Conservation (phyloP, 2,329 filamentous ascomycete species). For the Rasamsonia emersonii region DNA sequence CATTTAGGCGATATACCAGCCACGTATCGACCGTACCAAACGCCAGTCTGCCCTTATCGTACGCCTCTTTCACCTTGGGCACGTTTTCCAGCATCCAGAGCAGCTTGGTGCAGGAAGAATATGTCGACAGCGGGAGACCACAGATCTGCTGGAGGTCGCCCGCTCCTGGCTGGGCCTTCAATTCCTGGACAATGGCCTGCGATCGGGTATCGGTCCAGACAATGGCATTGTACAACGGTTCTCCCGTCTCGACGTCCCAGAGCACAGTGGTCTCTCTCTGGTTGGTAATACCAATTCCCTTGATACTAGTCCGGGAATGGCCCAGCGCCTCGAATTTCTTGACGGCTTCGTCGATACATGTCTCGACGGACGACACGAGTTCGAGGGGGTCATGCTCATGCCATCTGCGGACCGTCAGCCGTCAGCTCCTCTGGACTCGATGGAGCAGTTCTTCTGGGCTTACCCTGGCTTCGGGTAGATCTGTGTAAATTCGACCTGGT, state of each 20-base stretch:
- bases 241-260: slow-evolving; percentile 72
- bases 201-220: slow-evolving; percentile 87
- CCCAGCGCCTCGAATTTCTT: slow-evolving; percentile 60
- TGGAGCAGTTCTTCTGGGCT: slow-evolving; percentile 22
- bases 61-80: slow-evolving; percentile 61
- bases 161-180: slow-evolving; percentile 59
- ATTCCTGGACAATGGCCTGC: slow-evolving; percentile 61
- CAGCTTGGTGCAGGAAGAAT: slow-evolving; percentile 77
- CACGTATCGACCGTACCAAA: slow-evolving; percentile 86
- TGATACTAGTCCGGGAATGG: slow-evolving; percentile 57
- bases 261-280: slow-evolving; percentile 82
- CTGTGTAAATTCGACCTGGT: slow-evolving; percentile 80
- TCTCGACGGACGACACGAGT: slow-evolving; percentile 63
- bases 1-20: slow-evolving; percentile 74
- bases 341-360: slow-evolving; percentile 67
- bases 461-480: slow-evolving; percentile 78
- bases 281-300: slow-evolving; percentile 75
- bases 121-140: slow-evolving; percentile 77
- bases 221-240: slow-evolving; percentile 74
- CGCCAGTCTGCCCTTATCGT: slow-evolving; percentile 63
- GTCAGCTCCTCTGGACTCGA: background rate
- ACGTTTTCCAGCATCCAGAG: slow-evolving; percentile 71
- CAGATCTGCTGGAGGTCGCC: slow-evolving; percentile 60
- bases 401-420: slow-evolving; percentile 50
- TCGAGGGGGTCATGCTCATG: slow-evolving; percentile 79